Conservation (phyloP, 2,329 filamentous ascomycete species). For the Sporothrix mexicana region DNA sequence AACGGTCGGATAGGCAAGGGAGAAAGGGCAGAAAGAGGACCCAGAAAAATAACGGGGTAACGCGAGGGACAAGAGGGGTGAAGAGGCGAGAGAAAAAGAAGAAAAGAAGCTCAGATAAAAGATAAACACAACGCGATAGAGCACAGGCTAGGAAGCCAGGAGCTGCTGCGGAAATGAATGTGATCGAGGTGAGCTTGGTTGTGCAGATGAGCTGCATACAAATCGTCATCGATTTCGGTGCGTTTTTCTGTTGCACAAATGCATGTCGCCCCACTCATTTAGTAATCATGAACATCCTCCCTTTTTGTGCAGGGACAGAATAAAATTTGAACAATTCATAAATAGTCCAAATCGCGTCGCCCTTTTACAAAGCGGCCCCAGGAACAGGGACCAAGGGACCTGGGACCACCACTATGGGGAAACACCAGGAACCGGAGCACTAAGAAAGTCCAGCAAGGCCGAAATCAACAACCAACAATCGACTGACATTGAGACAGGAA, state of each 20-base stretch:
- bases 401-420: background rate
- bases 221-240: background rate
- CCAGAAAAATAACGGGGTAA: conserved; percentile 18
- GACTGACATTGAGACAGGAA: background rate
- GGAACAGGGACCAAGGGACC: background rate
- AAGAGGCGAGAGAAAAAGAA: background rate
- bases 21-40: background rate
- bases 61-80: background rate
- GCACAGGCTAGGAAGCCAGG: conserved; percentile 1
- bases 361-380: background rate
- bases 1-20: conserved; percentile 29
- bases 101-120: background rate
- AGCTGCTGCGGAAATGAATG: conserved; percentile 18
- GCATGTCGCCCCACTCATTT: too few relatives aligned
- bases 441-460: background rate
- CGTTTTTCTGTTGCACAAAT: background rate
- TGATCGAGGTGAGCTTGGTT: background rate
- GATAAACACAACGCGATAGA: background rate
- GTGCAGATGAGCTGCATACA: background rate
- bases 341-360: background rate
- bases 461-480: background rate
- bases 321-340: background rate
- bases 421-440: background rate
- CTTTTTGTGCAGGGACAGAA: conserved; percentile 6
- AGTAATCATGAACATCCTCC: background rate